Base-by-base conservation (phyloP, 768 basidiomycete species). In the Phlebiopsis flavidoalba region DNA sequence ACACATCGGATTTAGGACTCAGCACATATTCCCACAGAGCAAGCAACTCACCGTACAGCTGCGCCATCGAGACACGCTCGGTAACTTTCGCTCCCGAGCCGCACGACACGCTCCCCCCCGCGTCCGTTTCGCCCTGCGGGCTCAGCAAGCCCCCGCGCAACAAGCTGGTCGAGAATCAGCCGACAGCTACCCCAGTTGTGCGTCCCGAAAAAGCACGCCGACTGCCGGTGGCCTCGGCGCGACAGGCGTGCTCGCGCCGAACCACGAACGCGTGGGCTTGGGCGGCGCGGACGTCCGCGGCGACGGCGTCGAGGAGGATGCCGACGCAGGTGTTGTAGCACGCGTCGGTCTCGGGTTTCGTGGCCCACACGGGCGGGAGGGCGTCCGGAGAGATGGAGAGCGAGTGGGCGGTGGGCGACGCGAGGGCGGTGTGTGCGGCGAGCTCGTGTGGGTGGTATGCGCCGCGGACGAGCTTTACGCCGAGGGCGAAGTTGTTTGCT, bases 391-490 rank as follows among this genome's bases (percentile, higher is more conserved):
- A 88, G 60, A 86, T 84, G 0, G 83, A 83, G 3, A 69, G 67
- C 31, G 61, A 57, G 46, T 59, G n/a, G 74, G 40, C 2, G 21
- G 67, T 0, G 75, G 74, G 11, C 64, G 51, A 10, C 61, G 40
- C 37, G 35, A 36, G 14, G 8, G 15, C 15, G 24, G 65, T 47
- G 61, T 85, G 79, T 1, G 84, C 84, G 5, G 79, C 74, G 26
- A 82, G 63, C 68, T 97, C 95, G 60, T 89, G 83, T 0, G 84
- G 79, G 67, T 95, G 92, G 72, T 98, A 98, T 2, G 95, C 95
- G 0, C 95, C 95, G 22, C 95, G 85, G 33, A 97, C 95, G 52
- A 98, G 87, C 73, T 97, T 98, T 58, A 93, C 85, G 10, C 95
- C 95, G 0, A 96, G 80, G 0, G 89, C 79, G 69, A 91, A 96